Conservation (phyloP, 495 filamentous ascomycete genomes). For the Gamarada debralockiae region DNA sequence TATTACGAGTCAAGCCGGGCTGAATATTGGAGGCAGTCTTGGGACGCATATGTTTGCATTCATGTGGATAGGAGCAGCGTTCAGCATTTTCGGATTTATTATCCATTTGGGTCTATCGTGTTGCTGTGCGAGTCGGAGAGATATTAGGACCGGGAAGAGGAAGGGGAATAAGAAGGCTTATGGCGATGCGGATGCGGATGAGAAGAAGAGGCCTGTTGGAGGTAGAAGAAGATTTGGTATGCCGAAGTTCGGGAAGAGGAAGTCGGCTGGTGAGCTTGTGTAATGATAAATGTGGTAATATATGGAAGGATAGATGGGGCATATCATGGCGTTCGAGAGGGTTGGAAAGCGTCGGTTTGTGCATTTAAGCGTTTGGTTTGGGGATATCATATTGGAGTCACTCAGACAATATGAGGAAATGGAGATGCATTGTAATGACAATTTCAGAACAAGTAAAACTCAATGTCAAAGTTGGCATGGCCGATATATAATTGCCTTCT, state of each 20-base stretch:
- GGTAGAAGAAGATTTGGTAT: neutral
- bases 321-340: neutral
- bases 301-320: too few relatives aligned
- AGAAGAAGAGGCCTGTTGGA: slow-evolving; percentile 13
- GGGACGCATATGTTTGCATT: slow-evolving; percentile 78
- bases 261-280: slow-evolving; percentile 10
- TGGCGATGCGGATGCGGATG: slow-evolving; percentile 6
- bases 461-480: too few relatives aligned
- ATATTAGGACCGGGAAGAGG: slow-evolving; percentile 51
- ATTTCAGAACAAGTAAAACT: too few relatives aligned
- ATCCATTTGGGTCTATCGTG: slow-evolving; percentile 72
- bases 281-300: too few relatives aligned
- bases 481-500: too few relatives aligned
- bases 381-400: too few relatives aligned
- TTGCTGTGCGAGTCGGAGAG: slow-evolving; percentile 59
- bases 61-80: slow-evolving; percentile 79
- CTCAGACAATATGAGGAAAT: too few relatives aligned
- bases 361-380: neutral
- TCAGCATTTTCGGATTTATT: slow-evolving; percentile 62
- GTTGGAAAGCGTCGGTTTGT: neutral
- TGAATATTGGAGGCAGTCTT: slow-evolving; percentile 72
- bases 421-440: too few relatives aligned
- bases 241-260: slow-evolving; percentile 13
- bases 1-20: slow-evolving; percentile 53
- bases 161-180: slow-evolving; percentile 37